Evolutionary conservation across 495 filamentous ascomycete genomes (phyloP).

Genomic region (Pyrenula aspistea): DNA sequence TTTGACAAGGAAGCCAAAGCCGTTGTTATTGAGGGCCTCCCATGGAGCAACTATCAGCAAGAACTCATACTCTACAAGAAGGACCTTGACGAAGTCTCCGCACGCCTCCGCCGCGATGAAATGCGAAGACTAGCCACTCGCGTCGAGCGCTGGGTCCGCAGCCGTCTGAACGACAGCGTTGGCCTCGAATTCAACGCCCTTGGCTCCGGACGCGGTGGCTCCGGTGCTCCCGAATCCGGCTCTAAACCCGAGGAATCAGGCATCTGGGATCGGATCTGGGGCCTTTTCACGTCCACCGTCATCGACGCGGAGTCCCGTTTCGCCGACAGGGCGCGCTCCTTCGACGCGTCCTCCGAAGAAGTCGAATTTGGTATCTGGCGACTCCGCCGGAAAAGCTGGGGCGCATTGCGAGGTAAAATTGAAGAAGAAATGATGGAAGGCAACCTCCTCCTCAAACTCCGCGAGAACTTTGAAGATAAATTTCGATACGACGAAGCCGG

Average conservation of each 20-base stretch:
- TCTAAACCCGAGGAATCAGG: constrained; percentile 68
- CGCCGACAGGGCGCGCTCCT: constrained; percentile 75
- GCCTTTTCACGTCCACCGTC: constrained; percentile 71
- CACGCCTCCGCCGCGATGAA: constrained; percentile 75
- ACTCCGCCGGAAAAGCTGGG: constrained; percentile 86
- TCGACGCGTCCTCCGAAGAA: constrained; percentile 84
- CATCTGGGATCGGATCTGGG: constrained; percentile 96
- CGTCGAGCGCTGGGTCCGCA: constrained; percentile 85
- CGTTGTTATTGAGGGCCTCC: constrained; percentile 59
- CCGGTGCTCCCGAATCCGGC: constrained; percentile 64
- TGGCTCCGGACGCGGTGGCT: constrained; percentile 70
- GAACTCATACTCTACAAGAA: constrained; percentile 53
- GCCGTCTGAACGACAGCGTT: constrained; percentile 73
- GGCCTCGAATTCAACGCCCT: constrained; percentile 92
- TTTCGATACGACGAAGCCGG: constrained; percentile 95
- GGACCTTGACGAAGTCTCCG: constrained; percentile 78
- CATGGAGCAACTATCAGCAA: constrained; percentile 68
- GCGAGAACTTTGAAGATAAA: constrained; percentile 98
- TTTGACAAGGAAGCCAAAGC: constrained; percentile 69
- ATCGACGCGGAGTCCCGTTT: constrained; percentile 76
- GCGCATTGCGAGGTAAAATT: constrained; percentile 74
- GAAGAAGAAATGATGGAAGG: constrained; percentile 98
- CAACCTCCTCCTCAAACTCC: constrained; percentile 86
- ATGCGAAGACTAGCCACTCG: constrained; percentile 85
- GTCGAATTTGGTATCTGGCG: constrained; percentile 91